These are phyloP conservation scores for Nemania abortiva DNA, from an alignment of 2,329 filamentous ascomycete genomes.

Conservation along the genomic window DNA sequence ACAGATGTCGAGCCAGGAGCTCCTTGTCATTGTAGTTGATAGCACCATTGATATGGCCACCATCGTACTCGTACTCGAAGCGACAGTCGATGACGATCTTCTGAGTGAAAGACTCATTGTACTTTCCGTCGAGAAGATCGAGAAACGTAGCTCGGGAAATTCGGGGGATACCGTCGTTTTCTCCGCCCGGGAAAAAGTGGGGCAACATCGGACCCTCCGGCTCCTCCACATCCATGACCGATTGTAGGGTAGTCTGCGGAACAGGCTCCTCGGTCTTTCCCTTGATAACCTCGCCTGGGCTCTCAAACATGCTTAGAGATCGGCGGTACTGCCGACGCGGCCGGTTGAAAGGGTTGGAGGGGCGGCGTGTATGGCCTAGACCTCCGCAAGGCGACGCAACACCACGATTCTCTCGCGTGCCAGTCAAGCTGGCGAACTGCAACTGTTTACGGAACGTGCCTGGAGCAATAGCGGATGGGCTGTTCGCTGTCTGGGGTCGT, in stretches of 20 bases:
- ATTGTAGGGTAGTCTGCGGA: constrained; percentile 71
- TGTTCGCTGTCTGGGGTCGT: constrained; percentile 70
- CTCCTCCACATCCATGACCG: constrained; percentile 87
- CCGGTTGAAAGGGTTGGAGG: constrained; percentile 76
- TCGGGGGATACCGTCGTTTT: constrained; percentile 87
- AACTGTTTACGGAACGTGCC: constrained; percentile 68
- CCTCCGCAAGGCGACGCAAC: constrained; percentile 80
- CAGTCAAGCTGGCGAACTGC: constrained; percentile 71
- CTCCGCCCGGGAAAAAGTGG: constrained; percentile 83
- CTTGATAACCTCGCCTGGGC: constrained; percentile 88
- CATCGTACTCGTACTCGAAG: constrained; percentile 98
- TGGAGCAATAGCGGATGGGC: constrained; percentile 65
- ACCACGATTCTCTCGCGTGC: constrained; percentile 63
- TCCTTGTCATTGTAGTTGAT: constrained; percentile 99
- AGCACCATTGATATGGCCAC: constrained; percentile 92
- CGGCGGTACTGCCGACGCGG: constrained; percentile 90
- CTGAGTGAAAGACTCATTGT: constrained; percentile 79
- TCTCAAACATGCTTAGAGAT: constrained; percentile 98
- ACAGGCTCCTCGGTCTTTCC: constrained; percentile 73
- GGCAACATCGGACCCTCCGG: constrained; percentile 80
- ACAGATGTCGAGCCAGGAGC: constrained; percentile 81
- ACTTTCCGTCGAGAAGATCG: constrained; percentile 88
- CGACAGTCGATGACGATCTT: constrained; percentile 94
- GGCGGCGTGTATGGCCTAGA: constrained; percentile 77
- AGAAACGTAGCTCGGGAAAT: constrained; percentile 86